A percentile compares a stretch with the other conserved stretches of the same genome.
Evolutionary conservation across 1,284 basidiomycete species (phyloP).

Genomic region (Rhodotorula mucilaginosa): DNA sequence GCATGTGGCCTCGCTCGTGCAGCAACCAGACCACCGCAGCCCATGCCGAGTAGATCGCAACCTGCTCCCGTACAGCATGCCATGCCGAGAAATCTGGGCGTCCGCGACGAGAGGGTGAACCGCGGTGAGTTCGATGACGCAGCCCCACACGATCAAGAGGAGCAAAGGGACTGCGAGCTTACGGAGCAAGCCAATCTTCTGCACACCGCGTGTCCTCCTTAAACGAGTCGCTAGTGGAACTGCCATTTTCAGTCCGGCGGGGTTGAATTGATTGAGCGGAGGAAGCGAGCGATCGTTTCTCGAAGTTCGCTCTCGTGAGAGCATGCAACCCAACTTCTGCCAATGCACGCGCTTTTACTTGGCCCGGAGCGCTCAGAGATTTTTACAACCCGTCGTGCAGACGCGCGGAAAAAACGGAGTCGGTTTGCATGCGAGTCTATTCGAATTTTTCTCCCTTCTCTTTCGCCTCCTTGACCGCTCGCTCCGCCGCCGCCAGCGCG

Average conservation of each 20-base stretch:
- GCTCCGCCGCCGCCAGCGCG: constrained; percentile 70
- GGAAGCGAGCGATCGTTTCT: no score
- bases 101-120: constrained; percentile 47
- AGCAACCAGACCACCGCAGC: constrained; percentile 20
- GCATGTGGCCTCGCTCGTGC: neutral
- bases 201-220: constrained; percentile 7
- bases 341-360: no score
- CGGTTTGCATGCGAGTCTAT: neutral
- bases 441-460: constrained; percentile 14
- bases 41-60: constrained; percentile 19
- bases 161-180: neutral
- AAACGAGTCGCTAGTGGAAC: constrained; percentile 2
- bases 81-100: constrained; percentile 27
- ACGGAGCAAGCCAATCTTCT: constrained; percentile 27
- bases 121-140: neutral
- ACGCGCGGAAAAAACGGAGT: neutral
- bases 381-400: neutral
- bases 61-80: constrained; percentile 2
- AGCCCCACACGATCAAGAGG: neutral
- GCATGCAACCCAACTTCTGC: no score
- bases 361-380: no score
- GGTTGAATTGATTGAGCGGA: neutral
- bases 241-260: neutral
- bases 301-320: no score
- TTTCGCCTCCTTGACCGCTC: constrained; percentile 41